Conservation (phyloP, 2,329 filamentous ascomycete species). For the Arthrobotrys entomopaga region DNA sequence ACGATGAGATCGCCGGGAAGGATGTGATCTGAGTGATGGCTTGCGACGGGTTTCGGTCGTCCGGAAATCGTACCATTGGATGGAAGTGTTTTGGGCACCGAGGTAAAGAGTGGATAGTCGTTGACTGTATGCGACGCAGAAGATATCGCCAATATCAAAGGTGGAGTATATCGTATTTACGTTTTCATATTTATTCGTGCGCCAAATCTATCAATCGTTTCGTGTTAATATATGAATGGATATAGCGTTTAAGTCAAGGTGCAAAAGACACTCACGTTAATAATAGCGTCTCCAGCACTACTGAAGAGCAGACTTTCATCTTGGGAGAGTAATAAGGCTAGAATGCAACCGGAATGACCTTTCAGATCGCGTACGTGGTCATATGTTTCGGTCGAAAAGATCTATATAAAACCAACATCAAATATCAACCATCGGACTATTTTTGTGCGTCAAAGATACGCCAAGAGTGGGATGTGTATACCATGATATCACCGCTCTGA, state of each 20-base stretch:
- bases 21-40: conserved; percentile 75
- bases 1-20: conserved; percentile 79
- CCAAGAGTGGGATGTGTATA: conserved; percentile 57
- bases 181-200: conserved; percentile 76
- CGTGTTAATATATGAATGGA: conserved; percentile 23
- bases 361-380: conserved; percentile 81
- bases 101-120: conserved; percentile 84
- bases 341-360: conserved; percentile 89
- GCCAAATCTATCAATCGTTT: conserved; percentile 73
- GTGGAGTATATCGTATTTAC: conserved; percentile 91
- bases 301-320: conserved; percentile 84
- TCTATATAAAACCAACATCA: conserved; percentile 63
- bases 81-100: conserved; percentile 91
- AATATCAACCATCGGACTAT: neutral
- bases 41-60: conserved; percentile 71
- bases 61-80: conserved; percentile 87
- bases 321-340: conserved; percentile 82
- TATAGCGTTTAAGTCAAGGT: neutral
- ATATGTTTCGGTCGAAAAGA: conserved; percentile 90
- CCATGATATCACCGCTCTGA: conserved; percentile 89
- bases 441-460: neutral
- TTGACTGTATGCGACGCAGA: conserved; percentile 89
- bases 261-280: conserved; percentile 71
- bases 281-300: conserved; percentile 88
- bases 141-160: conserved; percentile 94